These are phyloP conservation scores for Auricularia sp. DNA, from an alignment of 768 basidiomycete genomes.

Conservation along the genomic window DNA sequence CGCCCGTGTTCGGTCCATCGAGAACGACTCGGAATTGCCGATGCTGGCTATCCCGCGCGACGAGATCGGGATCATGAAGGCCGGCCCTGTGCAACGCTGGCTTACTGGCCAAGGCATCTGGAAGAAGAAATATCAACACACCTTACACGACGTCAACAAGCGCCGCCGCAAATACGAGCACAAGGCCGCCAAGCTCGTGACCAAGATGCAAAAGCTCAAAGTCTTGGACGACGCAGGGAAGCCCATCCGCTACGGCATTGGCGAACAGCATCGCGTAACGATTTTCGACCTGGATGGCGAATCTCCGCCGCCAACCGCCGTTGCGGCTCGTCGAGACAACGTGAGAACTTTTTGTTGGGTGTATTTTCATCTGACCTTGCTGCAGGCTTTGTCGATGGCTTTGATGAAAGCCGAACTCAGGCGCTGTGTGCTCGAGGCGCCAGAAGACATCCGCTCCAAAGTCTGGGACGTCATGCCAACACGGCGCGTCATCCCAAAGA, in stretches of 20 bases:
- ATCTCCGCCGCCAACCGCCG: background rate
- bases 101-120: background rate
- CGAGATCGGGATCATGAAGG: background rate
- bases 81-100: background rate
- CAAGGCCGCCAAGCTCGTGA: background rate
- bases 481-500: background rate
- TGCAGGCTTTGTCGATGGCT: background rate
- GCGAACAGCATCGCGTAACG: background rate
- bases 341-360: background rate
- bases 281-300: background rate
- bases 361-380: background rate
- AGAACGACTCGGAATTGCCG: background rate
- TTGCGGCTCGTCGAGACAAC: background rate
- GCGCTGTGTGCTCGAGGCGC: background rate
- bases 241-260: background rate
- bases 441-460: background rate
- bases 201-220: background rate
- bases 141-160: background rate
- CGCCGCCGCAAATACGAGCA: background rate
- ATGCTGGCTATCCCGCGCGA: background rate
- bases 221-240: background rate
- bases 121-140: background rate
- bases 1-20: background rate
- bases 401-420: background rate
- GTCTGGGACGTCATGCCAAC: background rate